Conservation (phyloP, 2,329 filamentous ascomycete species). For the Sporothrix phasma region DNA sequence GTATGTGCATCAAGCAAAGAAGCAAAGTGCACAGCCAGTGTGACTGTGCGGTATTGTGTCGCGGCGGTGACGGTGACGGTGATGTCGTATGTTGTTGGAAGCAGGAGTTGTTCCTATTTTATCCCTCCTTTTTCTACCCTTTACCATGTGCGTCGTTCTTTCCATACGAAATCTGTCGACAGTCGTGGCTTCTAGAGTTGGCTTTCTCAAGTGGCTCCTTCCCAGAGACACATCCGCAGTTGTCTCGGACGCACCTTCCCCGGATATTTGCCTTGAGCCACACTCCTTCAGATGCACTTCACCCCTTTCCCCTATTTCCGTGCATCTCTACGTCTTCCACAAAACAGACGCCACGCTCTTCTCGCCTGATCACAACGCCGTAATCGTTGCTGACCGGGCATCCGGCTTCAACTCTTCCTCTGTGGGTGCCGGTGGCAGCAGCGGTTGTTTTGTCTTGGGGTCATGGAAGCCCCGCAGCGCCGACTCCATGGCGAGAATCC, state of each 20-base stretch:
- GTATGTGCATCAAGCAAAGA: background rate
- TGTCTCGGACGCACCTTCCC: background rate
- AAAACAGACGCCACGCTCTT: background rate
- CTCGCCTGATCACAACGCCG: background rate
- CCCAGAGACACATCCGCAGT: background rate
- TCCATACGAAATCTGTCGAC: background rate
- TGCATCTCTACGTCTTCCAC: background rate
- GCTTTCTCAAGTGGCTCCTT: background rate
- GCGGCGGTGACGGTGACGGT: background rate
- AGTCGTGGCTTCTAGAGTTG: background rate
- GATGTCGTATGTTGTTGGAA: background rate
- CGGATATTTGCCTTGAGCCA: background rate
- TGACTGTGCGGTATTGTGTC: too few relatives aligned
- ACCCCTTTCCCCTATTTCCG: background rate
- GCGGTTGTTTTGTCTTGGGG: conserved; percentile 46
- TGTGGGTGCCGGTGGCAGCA: conserved; percentile 30
- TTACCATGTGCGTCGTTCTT: background rate
- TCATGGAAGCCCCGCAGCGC: conserved; percentile 42
- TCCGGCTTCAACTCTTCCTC: background rate
- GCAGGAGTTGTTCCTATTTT: background rate
- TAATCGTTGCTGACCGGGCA: conserved; percentile 18
- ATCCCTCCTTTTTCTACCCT: background rate
- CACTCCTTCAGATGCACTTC: background rate
- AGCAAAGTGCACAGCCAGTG: background rate
- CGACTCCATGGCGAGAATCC: conserved; percentile 45